Percentiles rank a stretch among this genome's conserved stretches.
phyloP scores from a whole-genome alignment of 495 filamentous ascomycete genomes.

The Trichoderma orchidacearum region DNA sequence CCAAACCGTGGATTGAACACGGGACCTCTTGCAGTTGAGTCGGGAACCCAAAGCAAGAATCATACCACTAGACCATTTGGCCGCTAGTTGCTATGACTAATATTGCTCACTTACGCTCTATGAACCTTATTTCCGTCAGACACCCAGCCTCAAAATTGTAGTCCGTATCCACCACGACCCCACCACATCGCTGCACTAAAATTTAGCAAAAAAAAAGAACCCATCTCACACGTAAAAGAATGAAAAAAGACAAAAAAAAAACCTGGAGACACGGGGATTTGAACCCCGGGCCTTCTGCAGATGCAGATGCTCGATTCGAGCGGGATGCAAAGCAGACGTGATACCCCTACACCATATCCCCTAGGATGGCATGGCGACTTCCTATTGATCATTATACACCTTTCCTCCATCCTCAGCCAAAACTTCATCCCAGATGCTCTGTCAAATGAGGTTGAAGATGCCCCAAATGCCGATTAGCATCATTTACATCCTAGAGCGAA shows the following conservation, averaged over 20 bases:
- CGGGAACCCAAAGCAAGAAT: background rate
- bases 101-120: background rate
- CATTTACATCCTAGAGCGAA: too few species aligned
- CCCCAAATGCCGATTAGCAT: too few species aligned
- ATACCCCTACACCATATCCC: slow-evolving; percentile 1
- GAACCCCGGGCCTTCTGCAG: background rate
- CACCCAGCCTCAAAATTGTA: background rate
- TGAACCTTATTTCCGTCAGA: too few species aligned
- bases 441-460: too few species aligned
- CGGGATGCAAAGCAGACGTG: background rate
- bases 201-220: background rate
- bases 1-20: slow-evolving; percentile 1
- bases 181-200: background rate
- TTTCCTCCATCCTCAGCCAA: background rate
- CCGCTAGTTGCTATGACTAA: background rate
- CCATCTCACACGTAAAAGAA: background rate
- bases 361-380: background rate
- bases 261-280: background rate
- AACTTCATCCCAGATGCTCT: too few species aligned
- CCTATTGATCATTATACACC: background rate
- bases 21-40: slow-evolving; percentile 1
- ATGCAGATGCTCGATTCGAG: background rate
- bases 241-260: background rate
- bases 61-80: slow-evolving; percentile 1
- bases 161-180: background rate